These are phyloP conservation scores for Aspergillus haitiensis DNA, from an alignment of 495 filamentous ascomycete genomes.

Conservation along the genomic window DNA sequence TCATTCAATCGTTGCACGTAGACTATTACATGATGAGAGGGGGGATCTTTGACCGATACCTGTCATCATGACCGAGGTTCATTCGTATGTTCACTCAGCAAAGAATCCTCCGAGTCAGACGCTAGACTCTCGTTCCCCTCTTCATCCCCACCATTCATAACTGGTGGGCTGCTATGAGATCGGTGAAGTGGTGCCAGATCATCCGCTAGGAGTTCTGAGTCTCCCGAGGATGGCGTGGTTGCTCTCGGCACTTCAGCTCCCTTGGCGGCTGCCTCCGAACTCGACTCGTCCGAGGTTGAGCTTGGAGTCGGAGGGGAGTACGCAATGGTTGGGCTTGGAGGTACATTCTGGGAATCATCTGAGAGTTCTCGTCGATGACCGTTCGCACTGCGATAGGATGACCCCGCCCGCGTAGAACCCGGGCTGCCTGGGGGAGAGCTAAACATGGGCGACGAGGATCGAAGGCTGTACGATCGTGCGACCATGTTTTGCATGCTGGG, in stretches of 20 bases:
- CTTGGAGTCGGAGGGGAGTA: conserved; percentile 52
- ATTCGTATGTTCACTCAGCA: too few relatives aligned
- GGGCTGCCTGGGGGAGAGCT: conserved; percentile 50
- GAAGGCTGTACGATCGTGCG: conserved; percentile 47
- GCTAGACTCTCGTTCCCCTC: conserved; percentile 19
- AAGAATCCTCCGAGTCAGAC: conserved; percentile 11
- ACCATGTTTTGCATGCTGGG: conserved; percentile 60
- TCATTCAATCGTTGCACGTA: too few relatives aligned
- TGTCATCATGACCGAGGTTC: not conserved
- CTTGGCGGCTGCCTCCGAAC: conserved; percentile 23
- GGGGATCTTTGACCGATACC: too few relatives aligned
- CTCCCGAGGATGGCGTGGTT: conserved; percentile 18
- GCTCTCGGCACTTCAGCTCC: conserved; percentile 16
- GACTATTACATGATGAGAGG: too few relatives aligned
- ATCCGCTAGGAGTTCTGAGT: conserved; percentile 26
- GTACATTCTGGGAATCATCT: conserved; percentile 40
- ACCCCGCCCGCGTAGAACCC: conserved; percentile 42
- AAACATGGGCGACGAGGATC: conserved; percentile 42
- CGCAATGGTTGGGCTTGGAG: conserved; percentile 40
- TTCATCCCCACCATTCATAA: conserved; percentile 29
- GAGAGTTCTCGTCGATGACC: conserved; percentile 44
- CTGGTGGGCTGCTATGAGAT: conserved; percentile 45
- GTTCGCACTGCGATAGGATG: conserved; percentile 34
- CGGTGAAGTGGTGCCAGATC: conserved; percentile 30
- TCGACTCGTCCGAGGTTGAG: conserved; percentile 37